Percentiles rank a stretch among this genome's conserved stretches.
These are phyloP conservation scores for Morella rubra DNA, from an alignment of 306 rosid species.

Conservation along the genomic window DNA sequence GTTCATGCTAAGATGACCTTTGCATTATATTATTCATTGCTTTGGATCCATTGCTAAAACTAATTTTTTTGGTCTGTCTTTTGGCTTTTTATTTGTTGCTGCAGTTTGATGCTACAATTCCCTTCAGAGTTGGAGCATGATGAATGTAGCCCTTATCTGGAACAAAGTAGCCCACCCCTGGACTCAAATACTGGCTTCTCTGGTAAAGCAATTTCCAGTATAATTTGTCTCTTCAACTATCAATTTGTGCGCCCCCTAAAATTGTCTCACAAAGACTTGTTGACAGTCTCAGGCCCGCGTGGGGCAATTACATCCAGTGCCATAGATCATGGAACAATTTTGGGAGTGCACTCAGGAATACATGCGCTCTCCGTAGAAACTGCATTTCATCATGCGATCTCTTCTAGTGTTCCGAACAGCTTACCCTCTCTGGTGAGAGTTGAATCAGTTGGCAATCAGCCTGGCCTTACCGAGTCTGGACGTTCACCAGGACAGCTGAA, in stretches of 20 bases:
- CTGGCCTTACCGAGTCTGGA: constrained; percentile 41
- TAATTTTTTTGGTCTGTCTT: not conserved
- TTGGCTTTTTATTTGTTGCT: constrained; percentile 14
- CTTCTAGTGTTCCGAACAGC: constrained; percentile 50
- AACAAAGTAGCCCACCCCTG: constrained; percentile 52
- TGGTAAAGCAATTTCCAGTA: constrained; percentile 37
- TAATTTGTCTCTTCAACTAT: constrained; percentile 18
- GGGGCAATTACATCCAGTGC: constrained; percentile 47
- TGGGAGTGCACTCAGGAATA: constrained; percentile 48
- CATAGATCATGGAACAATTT: constrained; percentile 54
- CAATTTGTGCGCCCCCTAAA: not conserved
- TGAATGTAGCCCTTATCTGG: constrained; percentile 48
- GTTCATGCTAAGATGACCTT: not conserved
- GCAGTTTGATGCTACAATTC: constrained; percentile 53
- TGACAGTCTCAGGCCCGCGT: constrained; percentile 44
- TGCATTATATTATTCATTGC: not conserved
- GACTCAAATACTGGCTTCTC: constrained; percentile 36
- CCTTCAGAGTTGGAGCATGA: constrained; percentile 49
- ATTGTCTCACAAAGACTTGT: constrained; percentile 17
- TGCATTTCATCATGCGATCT: constrained; percentile 41
- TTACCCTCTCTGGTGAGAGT: constrained; percentile 42
- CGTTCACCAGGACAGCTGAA: constrained; percentile 43
- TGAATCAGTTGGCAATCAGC: constrained; percentile 36
- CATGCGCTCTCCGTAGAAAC: constrained; percentile 36
- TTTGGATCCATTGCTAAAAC: not conserved